Base-by-base conservation (phyloP, 2,329 filamentous ascomycete genomes). In the Thielaviopsis populi region DNA sequence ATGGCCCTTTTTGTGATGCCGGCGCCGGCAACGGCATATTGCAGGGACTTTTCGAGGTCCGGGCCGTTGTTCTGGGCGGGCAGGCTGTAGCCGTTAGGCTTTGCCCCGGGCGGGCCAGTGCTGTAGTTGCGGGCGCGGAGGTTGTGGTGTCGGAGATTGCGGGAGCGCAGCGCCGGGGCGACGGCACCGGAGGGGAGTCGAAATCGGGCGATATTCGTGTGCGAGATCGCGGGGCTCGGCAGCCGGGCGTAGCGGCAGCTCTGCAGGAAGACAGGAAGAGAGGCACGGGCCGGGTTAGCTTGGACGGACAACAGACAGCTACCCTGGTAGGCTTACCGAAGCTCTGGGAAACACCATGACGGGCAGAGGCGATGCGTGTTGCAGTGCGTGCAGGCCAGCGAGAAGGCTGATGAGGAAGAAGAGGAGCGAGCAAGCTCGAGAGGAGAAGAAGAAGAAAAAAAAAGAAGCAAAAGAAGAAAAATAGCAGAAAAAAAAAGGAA, bases 1-100 rank as follows among this genome's bases (percentile, higher is more conserved):
- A 74, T 63, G 60, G 7, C 7, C 22, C 63, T 53, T 13, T 58
- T 62, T 10, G 63, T 41, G 4, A 53, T 54, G 2, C 60, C 60
- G 3, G 60, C 2, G 15, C 60, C 53, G 19, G 60, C 60, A 41
- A 65, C 60, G 30, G 60, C 60, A 19, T 61, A 61, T 13, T 65
- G 60, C 15, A 62, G 24, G 2, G 60, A 61, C 42, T 63, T 62
- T 46, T 63, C 58, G 30, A 63, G 56, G 46, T 61, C 41, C 2
- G n/a, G 5, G 27, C 27, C 17, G 27, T n/a, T n/a, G 24, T 30
- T 17, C n/a, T 30, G 17, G n/a, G 27, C 6, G 15, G 17, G 27
- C 15, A 8, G 53, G 27, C 10, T 30, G 56, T 22, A 40, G 58
- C 6, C 6, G 48, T 50, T 24, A 30, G 24, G 24, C 48, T 13